These are phyloP conservation scores for Venturia effusa DNA, from an alignment of 2,329 filamentous ascomycete species.

Conservation along the genomic window DNA sequence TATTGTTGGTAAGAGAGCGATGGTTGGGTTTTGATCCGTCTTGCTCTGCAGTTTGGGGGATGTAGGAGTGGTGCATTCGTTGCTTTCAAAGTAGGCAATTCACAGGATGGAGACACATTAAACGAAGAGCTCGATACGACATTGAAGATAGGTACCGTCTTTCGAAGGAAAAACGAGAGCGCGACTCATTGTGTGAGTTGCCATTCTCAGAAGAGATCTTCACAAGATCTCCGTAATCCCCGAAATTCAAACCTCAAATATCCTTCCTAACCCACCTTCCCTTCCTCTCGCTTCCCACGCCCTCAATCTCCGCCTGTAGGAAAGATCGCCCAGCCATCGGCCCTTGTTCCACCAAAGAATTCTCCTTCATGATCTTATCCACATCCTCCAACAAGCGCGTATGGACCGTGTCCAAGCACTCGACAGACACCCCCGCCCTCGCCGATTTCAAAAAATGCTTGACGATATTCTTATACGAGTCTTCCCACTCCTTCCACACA, in stretches of 20 bases:
- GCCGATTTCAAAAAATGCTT: background rate
- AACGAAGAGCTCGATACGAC: no score
- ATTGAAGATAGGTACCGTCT: no score
- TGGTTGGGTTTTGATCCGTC: no score
- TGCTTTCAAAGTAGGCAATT: no score
- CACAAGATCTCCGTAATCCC: no score
- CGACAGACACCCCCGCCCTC: background rate
- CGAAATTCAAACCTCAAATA: background rate
- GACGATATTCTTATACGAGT: background rate
- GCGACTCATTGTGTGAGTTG: no score
- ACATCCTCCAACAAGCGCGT: background rate
- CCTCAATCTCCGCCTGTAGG: background rate
- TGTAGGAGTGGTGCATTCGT: no score
- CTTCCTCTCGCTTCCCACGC: background rate
- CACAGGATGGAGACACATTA: no score
- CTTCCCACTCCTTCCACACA: constrained; percentile 24
- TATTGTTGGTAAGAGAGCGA: no score
- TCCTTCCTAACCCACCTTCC: background rate
- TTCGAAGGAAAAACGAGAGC: no score
- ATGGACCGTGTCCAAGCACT: background rate
- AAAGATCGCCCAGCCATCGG: background rate
- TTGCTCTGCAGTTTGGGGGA: no score
- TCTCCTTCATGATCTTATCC: background rate
- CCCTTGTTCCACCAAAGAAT: background rate
- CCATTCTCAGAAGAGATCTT: no score